Base-by-base conservation (phyloP, 805 yeast species). In the Pichia occidentalis region DNA sequence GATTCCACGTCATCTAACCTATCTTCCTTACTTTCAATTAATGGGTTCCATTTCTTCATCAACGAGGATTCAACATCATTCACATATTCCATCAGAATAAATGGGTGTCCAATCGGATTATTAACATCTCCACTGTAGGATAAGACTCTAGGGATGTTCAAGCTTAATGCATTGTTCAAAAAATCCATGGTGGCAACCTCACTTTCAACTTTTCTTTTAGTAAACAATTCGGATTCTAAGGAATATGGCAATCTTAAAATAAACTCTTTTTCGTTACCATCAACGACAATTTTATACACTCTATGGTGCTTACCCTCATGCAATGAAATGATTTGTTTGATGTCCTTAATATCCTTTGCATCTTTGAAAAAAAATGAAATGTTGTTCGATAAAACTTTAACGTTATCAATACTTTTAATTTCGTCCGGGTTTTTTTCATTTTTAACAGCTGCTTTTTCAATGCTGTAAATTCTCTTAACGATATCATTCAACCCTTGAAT, bases 221-320 rank as follows among this genome's bases (percentile, higher is more conserved):
- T 77, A 23, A 79, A 71, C 37, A 68, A 68, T 40, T 80, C 84
- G 16, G 86, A 70, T 35, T 81, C 83, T 42, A 80, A 63, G 36
- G 75, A 73, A 57, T 92, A 92, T 17, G 97, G 98, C 37, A 92
- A 73, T 59, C 98, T 75, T 59, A 92, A 68, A 21, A 85, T 73
- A 47, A 81, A 77, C 48, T 75, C 80, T 3, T 65, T 78, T 9
- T 45, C 49, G n/a, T 35, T 38, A 26, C 43, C 50, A 16, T 44
- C 46, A 16, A 47, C 24, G 46, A 73, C 73, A 39, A 87, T 65
- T 56, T 81, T 77, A 63, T 88, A 90, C 43, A 90, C 67, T 56
- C 95, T 73, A 64, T 90, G 90, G 57, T 86, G 96, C 62, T 85
- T 86, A 38, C 97, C 98, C 60, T 90, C 97, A 54, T 85, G 95